Evolutionary conservation across 345 rosid genomes (phyloP), one percentile per base, ranked within the genome.

Genomic region (Arabis alpina): DNA sequence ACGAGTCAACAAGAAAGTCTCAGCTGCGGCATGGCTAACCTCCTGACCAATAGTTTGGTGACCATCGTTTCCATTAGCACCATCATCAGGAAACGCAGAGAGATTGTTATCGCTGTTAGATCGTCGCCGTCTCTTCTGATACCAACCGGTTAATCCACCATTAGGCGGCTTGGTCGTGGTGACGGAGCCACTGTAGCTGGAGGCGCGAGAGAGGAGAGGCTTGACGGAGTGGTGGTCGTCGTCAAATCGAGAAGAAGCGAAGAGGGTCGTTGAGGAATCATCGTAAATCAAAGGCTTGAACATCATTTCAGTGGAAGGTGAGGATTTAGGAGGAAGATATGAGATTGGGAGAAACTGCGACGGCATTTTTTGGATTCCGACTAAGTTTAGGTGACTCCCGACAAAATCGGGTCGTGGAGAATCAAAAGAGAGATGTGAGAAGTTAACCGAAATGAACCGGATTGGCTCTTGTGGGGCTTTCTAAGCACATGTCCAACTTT

Each of bases 1-100:
- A 60, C 93, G 83, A 71, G 93, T 81, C 43, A 89, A 13, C 76
- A 86, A 74, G 56, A 77, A 85, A 2, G 88, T 91, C 68, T 94
- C 90, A 0, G 88, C 80, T 30, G 91, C 86, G 0, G 83, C 96
- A 40, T 80, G 91, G 52, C 81, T 80, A 50, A 88, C 87, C 49
- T 83, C 90, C 59, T 58, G 74, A 50, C 71, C 69, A 14, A 84
- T 14, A 62, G 90, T 80, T 71, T 70, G 84, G 45, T 64, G 73
- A 16, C 49, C 54, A 54, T 65, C 72, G 53, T 3, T 68, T 39
- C 53, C 64, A 23, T 57, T 64, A 58, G 32, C 14, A 48, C 16
- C 70, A 52, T 37, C 72, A 52, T 80, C 78, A 12, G 78, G 74
- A 56, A 83, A 69, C 32, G 84, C 81, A 73, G 74, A 54, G 24